These are phyloP conservation scores for Carpinus fangiana DNA, from an alignment of 306 rosid genomes.

Conservation along the genomic window DNA sequence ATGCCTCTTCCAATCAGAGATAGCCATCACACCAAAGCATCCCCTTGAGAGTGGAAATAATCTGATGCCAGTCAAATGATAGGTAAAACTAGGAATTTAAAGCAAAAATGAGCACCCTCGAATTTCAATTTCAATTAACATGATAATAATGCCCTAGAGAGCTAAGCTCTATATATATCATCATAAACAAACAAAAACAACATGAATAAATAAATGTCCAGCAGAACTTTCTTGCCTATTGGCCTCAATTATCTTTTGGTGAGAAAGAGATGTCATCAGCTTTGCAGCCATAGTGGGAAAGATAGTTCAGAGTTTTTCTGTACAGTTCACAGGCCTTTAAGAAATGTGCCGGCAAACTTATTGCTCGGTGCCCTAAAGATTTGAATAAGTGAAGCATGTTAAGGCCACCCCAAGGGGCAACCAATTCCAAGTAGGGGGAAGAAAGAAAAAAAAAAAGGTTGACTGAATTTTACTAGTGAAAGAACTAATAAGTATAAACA, in stretches of 20 bases:
- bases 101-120: background rate
- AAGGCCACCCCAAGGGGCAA: background rate
- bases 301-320: background rate
- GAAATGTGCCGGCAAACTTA: constrained; percentile 14
- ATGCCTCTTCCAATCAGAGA: constrained; percentile 1
- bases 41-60: background rate
- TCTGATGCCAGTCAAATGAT: background rate
- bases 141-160: background rate
- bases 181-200: background rate
- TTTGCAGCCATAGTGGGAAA: constrained; percentile 2
- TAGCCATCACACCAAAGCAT: background rate
- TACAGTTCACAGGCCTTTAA: background rate
- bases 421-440: background rate
- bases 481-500: too few species aligned
- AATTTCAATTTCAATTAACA: background rate
- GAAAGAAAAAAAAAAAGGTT: too few species aligned
- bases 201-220: background rate
- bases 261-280: background rate
- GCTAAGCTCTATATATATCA: background rate
- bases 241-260: background rate
- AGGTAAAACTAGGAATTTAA: background rate
- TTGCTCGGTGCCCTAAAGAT: constrained; percentile 6
- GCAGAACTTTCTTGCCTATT: background rate
- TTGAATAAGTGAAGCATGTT: constrained; percentile 5
- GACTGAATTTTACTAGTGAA: too few species aligned